phyloP scores from a whole-genome alignment of 768 basidiomycete species.

The Sutorius australiensis region DNA sequence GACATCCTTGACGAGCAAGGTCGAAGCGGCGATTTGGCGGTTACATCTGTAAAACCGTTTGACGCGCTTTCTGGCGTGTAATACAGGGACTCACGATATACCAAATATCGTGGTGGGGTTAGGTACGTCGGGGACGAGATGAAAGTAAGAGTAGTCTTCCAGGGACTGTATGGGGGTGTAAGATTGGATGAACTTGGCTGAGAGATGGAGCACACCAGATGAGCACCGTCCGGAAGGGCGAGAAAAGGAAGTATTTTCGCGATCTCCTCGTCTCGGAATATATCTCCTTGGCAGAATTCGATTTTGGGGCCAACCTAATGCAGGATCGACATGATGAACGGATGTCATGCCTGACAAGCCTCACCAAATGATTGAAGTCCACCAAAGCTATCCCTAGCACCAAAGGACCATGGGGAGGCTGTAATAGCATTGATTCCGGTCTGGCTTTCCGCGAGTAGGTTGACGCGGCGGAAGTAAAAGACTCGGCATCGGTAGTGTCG shows the following conservation, averaged over 20 bases:
- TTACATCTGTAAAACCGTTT: constrained; percentile 62
- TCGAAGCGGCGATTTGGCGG: constrained; percentile 82
- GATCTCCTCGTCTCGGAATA: constrained; percentile 84
- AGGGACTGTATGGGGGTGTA: constrained; percentile 11
- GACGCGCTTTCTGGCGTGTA: not conserved
- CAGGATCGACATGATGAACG: constrained; percentile 13
- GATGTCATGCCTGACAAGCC: constrained; percentile 15
- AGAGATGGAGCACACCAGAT: constrained; percentile 52
- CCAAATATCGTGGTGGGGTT: constrained; percentile 87
- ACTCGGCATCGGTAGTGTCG: constrained; percentile 47
- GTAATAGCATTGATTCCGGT: constrained; percentile 74
- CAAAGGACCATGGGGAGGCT: constrained; percentile 51
- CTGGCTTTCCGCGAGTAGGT: constrained; percentile 58
- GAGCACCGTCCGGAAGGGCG: constrained; percentile 95
- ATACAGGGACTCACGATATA: constrained; percentile 62
- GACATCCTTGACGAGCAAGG: constrained; percentile 69
- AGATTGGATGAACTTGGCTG: constrained; percentile 6
- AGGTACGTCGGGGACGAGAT: constrained; percentile 70
- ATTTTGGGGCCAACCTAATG: constrained; percentile 85
- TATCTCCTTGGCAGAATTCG: constrained; percentile 74
- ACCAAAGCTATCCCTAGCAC: constrained; percentile 88
- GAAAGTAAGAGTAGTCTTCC: constrained; percentile 98
- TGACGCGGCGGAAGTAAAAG: constrained; percentile 62
- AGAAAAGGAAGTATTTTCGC: constrained; percentile 87
- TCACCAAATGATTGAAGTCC: constrained; percentile 91